phyloP scores from a whole-genome alignment of 495 filamentous ascomycete species.

The Elaphomyces granulatus region DNA sequence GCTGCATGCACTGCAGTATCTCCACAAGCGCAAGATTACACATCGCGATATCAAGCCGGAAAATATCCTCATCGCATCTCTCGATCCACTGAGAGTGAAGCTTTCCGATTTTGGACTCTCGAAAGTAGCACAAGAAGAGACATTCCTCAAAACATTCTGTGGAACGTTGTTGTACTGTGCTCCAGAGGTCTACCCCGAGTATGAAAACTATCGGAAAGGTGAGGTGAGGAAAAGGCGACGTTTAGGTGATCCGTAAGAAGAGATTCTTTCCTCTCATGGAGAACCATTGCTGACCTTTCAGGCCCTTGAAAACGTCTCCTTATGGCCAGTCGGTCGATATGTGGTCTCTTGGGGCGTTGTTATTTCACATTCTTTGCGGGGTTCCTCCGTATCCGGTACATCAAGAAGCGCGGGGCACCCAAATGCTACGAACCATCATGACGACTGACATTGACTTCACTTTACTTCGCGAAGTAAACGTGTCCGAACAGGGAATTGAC shows the following conservation, averaged over 20 bases:
- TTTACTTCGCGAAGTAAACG: conserved; percentile 36
- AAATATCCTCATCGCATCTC: conserved; percentile 71
- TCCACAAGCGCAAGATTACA: conserved; percentile 75
- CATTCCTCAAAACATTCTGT: conserved; percentile 91
- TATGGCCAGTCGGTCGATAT: conserved; percentile 87
- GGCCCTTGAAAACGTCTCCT: conserved; percentile 34
- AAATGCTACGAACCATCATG: conserved; percentile 78
- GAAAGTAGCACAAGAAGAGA: conserved; percentile 79
- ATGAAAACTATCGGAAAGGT: conserved; percentile 34
- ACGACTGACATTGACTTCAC: conserved; percentile 46
- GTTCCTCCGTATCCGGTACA: conserved; percentile 64
- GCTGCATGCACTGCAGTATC: conserved; percentile 67
- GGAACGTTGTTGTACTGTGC: conserved; percentile 93
- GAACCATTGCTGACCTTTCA: conserved; percentile 4
- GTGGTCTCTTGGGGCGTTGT: conserved; percentile 85
- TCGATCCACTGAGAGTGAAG: conserved; percentile 67
- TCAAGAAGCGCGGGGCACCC: conserved; percentile 37
- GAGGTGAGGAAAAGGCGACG: conserved; percentile 38
- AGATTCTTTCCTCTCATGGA: background rate
- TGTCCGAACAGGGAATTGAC: conserved; percentile 52
- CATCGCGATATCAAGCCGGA: conserved; percentile 97
- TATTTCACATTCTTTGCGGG: conserved; percentile 65
- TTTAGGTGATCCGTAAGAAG: conserved; percentile 30
- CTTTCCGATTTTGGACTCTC: conserved; percentile 93
- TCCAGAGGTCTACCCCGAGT: conserved; percentile 87